Base-by-base conservation (phyloP, 2,329 filamentous ascomycete species). In the Corniculantispora saksenae region DNA sequence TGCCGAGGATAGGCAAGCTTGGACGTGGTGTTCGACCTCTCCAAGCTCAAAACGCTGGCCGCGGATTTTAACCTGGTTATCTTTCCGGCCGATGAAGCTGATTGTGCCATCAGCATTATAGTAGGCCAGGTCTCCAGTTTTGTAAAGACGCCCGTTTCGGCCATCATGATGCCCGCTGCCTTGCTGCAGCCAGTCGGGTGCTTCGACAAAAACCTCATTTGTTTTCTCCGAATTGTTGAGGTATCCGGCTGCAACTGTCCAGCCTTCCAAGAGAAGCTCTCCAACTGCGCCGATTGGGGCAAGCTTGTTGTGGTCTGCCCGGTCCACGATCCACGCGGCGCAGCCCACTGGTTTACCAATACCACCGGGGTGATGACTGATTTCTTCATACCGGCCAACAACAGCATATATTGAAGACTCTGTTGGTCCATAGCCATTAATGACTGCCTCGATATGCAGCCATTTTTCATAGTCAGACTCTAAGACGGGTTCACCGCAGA, bases 31-130 rank as follows among this genome's bases (percentile, higher is more conserved):
- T 3, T 53, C 69, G 7, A 71, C 63, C 32, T 69, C 69, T 2
- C 55, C 64, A 13, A 83, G 75, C 73, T 83, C 87, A 56, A 85
- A 77, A 60, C 84, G 73, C 65, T 81, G 85, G 25, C 87, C 87
- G 29, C 81, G 78, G 15, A 87, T 72, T 71, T 87, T 87, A 57
- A 87, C 79, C 70, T 87, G 84, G 0, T 78, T 79, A 68, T 87
- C 84, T 67, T 83, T 84, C 29, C 85, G 77, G 54, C 83, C 83
- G 55, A 82, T 69, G 58, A 79, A 82, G 1, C 76, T 68, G 12
- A 83, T 69, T 50, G 71, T 70, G 1, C 78, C 77, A 57, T 81
- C 75, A 0, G 71, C 69, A 47, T 61, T 47, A 48, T 64, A 64
- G n/a, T 43, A 47, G 3, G 38, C 65, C 13, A 67, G 51, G 51